Evolutionary conservation across 371 early-diverging fungal species (phyloP).

Genomic region (Apophysomyces elegans): DNA sequence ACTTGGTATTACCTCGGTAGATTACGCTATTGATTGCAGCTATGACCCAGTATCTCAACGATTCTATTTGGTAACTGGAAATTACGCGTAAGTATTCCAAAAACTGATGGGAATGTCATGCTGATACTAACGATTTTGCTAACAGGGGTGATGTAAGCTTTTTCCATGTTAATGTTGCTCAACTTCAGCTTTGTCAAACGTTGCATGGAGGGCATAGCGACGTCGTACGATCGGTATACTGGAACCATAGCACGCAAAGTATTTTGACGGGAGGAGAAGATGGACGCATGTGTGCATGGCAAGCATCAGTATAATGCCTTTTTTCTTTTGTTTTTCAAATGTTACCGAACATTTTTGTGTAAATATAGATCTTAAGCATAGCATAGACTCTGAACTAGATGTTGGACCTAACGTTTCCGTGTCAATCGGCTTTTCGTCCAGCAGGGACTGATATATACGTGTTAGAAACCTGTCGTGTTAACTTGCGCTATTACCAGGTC

Average conservation of each 20-base stretch:
- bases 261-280: constrained; percentile 81
- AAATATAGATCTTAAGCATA: not conserved
- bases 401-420: too few relatives aligned
- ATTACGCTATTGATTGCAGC: constrained; percentile 85
- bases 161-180: constrained; percentile 72
- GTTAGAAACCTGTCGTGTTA: too few relatives aligned
- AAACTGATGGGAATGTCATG: not conserved
- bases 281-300: constrained; percentile 74
- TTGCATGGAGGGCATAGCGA: constrained; percentile 69
- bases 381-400: too few relatives aligned
- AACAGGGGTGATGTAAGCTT: constrained; percentile 70
- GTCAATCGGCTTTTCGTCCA: too few relatives aligned
- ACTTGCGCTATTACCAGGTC: too few relatives aligned
- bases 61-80: constrained; percentile 83
- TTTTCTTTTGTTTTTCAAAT: not conserved
- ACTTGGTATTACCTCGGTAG: constrained; percentile 56
- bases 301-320: constrained; percentile 12
- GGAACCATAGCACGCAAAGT: constrained; percentile 62
- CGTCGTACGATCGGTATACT: constrained; percentile 71
- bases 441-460: too few relatives aligned
- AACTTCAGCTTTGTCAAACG: constrained; percentile 69
- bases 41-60: constrained; percentile 73
- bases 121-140: not conserved
- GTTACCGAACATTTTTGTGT: not conserved
- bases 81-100: constrained; percentile 60